phyloP scores from a whole-genome alignment of 2,329 filamentous ascomycete species.

The Aspergillus bombycis region DNA sequence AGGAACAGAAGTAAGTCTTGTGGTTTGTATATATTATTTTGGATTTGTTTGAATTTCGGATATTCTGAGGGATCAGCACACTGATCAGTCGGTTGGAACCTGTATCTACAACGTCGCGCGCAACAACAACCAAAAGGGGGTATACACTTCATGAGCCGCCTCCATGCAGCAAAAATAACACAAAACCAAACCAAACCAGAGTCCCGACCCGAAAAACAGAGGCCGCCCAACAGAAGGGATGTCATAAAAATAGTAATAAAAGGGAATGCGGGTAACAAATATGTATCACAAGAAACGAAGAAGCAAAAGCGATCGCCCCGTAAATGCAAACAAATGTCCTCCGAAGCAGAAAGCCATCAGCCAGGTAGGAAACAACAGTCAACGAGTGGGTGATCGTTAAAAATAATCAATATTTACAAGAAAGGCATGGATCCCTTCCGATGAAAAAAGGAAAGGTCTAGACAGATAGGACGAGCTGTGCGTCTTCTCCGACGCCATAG shows the following conservation, averaged over 20 bases:
- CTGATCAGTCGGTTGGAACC: slow-evolving; percentile 1
- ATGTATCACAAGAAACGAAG: slow-evolving; percentile 21
- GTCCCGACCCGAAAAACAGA: slow-evolving; percentile 18
- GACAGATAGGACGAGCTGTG: slow-evolving; percentile 73
- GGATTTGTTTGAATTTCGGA: slow-evolving; percentile 7
- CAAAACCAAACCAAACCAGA: slow-evolving; percentile 24
- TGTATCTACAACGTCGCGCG: slow-evolving; percentile 9
- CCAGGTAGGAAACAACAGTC: slow-evolving; percentile 10
- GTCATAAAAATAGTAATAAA: slow-evolving; percentile 16
- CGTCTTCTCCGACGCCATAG: slow-evolving; percentile 56
- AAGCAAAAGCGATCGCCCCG: slow-evolving; percentile 25
- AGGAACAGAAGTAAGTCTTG: too few species aligned
- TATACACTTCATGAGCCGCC: slow-evolving; percentile 35
- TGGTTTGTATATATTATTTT: slow-evolving; percentile 7
- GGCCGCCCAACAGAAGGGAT: slow-evolving; percentile 18
- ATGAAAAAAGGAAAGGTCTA: slow-evolving; percentile 38
- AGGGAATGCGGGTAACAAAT: slow-evolving; percentile 16
- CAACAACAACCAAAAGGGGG: slow-evolving; percentile 34
- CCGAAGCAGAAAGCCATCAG: slow-evolving; percentile 15
- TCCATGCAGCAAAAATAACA: slow-evolving; percentile 31
- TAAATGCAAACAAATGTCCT: slow-evolving; percentile 33
- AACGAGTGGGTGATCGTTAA: slow-evolving; percentile 21
- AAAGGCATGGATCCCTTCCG: slow-evolving; percentile 22
- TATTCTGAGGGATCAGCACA: neutral
- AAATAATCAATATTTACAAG: slow-evolving; percentile 33